Evolutionary conservation across 805 yeast species (phyloP).

Genomic region (Vanderwaltozyma verrucispora): DNA sequence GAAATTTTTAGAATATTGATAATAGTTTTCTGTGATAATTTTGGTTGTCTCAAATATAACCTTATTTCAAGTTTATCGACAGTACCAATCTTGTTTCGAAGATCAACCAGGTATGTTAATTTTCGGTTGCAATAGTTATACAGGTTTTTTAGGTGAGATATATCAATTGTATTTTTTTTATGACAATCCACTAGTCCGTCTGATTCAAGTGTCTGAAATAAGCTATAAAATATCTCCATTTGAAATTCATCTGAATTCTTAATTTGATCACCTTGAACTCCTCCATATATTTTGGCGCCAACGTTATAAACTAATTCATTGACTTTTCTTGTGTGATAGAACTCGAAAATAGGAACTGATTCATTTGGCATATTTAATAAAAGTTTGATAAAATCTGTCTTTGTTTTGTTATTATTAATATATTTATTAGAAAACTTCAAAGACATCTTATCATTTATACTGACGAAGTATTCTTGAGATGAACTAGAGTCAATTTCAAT

Average conservation of each 20-base stretch:
- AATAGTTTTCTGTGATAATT: conserved; percentile 6
- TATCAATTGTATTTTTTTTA: background rate
- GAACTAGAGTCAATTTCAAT: too few relatives aligned
- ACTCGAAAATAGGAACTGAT: too few relatives aligned
- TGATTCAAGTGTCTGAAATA: background rate
- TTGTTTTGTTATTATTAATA: too few relatives aligned
- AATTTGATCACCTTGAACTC: background rate
- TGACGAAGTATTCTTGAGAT: too few relatives aligned
- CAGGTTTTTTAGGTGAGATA: conserved; percentile 5
- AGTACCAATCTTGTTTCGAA: conserved; percentile 10
- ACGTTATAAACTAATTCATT: background rate
- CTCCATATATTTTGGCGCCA: background rate
- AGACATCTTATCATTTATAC: too few relatives aligned
- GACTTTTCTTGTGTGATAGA: too few relatives aligned
- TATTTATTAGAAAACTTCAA: too few relatives aligned
- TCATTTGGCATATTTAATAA: too few relatives aligned
- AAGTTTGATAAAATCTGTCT: too few relatives aligned
- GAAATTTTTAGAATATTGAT: conserved; percentile 9
- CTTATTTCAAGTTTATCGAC: conserved; percentile 5
- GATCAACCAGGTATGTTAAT: conserved; percentile 6
- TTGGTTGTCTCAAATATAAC: conserved; percentile 3
- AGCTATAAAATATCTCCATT: background rate
- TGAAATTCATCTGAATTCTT: background rate
- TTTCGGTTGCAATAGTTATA: conserved; percentile 7
- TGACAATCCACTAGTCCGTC: background rate